Evolutionary conservation across 2,329 filamentous ascomycete species (phyloP), one percentile per base, ranked within the genome.

Genomic region (Geosmithia putterillii): DNA sequence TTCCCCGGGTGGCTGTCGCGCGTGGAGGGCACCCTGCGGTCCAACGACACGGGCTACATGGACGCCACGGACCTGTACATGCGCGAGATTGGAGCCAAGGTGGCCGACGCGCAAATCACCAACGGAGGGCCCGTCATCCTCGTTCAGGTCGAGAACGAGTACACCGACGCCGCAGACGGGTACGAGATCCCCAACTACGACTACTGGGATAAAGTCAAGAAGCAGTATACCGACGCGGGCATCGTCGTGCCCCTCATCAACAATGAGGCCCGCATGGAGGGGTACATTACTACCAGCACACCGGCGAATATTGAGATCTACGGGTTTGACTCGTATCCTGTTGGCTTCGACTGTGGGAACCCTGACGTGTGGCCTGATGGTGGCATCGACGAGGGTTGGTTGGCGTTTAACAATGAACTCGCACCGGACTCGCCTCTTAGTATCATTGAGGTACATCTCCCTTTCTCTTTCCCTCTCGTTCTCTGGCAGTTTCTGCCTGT

Each of bases 71-170:
- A 84, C 43, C 76, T 78, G 68, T 83, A 87, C 50, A 71, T 78
- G 49, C 58, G 67, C 7, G 67, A 76, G 8, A 71, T 89, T 41
- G 74, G 73, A 21, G 68, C 69, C 12, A 76, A 80, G 8, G 81
- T 94, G 50, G 82, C 85, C 4, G 75, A 79, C 44, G 79, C 76
- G 1, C 85, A 92, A 52, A 89, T 94, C 53, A 90, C 84, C 1
- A 85, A 89, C 42, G 86, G 83, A 0, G 86, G 86, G 0, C 85
- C 85, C 0, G 71, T 94, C 7, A 86, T 94, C 46, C 63, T 90
- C 1, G 72, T 83, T 37, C 86, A 94, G 57, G 81, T 83, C 0
- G 86, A 94, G 57, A 94, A 92, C 48, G 86, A 92, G 57, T 89
- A 90, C 54, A 38, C 41, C 17, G 79, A 73, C 1, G 60, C 65